Conservation (phyloP, 805 yeast species). For the Clavispora santaluciae region DNA sequence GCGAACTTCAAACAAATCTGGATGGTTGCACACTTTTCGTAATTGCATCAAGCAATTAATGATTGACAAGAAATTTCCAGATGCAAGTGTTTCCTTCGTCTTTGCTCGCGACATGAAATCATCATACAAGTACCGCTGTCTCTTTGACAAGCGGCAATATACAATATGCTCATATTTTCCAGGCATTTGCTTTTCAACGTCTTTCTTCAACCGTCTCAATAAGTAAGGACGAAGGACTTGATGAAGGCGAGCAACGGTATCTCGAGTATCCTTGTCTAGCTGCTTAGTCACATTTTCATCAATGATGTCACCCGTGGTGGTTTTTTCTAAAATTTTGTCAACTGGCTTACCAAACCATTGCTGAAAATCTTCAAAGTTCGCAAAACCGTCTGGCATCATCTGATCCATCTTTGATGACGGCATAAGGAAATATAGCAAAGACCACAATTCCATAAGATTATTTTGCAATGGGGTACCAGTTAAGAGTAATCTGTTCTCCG, state of each 20-base stretch:
- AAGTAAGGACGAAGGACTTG: constrained; percentile 91
- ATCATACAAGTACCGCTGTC: constrained; percentile 89
- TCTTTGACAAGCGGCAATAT: constrained; percentile 84
- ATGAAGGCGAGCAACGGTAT: constrained; percentile 84
- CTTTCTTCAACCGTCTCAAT: constrained; percentile 86
- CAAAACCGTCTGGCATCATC: constrained; percentile 92
- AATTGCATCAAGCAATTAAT: constrained; percentile 97
- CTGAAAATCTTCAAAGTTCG: constrained; percentile 91
- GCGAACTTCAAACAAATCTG: constrained; percentile 91
- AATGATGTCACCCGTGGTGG: constrained; percentile 44
- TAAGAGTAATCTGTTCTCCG: constrained; percentile 77
- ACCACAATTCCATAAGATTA: constrained; percentile 94
- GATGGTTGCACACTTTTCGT: constrained; percentile 94
- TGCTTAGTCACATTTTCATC: constrained; percentile 35
- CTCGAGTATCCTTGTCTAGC: constrained; percentile 71
- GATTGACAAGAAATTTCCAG: constrained; percentile 91
- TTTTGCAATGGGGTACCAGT: constrained; percentile 98
- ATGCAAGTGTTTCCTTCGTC: constrained; percentile 86
- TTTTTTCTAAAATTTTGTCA: constrained; percentile 79
- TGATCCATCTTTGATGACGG: constrained; percentile 73
- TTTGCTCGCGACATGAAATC: constrained; percentile 97
- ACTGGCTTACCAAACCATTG: constrained; percentile 99
- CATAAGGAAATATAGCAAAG: constrained; percentile 89
- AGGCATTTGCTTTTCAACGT: constrained; percentile 99
- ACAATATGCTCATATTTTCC: constrained; percentile 94